phyloP scores from a whole-genome alignment of 257 asterid genomes.

The Echium plantagineum region DNA sequence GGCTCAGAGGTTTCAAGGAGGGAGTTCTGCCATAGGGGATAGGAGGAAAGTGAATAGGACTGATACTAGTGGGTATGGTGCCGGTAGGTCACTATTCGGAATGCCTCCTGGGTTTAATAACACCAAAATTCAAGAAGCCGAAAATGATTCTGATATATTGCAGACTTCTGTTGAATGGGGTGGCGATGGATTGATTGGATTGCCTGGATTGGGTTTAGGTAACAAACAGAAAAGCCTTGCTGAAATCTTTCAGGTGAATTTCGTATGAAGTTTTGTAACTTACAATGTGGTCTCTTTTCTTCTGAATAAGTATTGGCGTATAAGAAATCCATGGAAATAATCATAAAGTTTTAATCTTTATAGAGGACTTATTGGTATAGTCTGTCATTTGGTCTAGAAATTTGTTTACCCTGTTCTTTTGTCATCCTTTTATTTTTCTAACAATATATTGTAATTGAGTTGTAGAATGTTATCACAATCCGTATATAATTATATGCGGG shows the following conservation, averaged over 20 bases:
- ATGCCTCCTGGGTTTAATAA: conserved; percentile 37
- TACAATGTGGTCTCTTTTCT: neutral
- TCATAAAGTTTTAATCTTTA: too few species aligned
- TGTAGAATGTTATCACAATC: too few species aligned
- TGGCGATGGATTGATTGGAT: conserved; percentile 47
- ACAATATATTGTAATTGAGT: too few species aligned
- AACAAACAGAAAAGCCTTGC: conserved; percentile 48
- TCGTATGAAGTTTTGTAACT: conserved; percentile 15
- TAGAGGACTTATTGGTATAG: neutral
- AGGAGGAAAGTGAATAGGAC: conserved; percentile 30
- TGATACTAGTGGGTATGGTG: conserved; percentile 12
- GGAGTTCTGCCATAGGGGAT: conserved; percentile 37
- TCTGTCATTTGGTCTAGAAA: too few species aligned
- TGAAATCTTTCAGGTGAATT: conserved; percentile 49
- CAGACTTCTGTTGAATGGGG: conserved; percentile 31
- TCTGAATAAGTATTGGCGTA: too few species aligned
- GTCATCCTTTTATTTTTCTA: too few species aligned
- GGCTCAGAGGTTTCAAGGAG: conserved; percentile 75
- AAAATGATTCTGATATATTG: conserved; percentile 17
- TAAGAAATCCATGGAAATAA: too few species aligned
- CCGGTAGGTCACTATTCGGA: conserved; percentile 29
- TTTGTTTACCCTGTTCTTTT: conserved; percentile 11
- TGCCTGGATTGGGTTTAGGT: conserved; percentile 44
- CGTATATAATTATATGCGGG: too few species aligned
- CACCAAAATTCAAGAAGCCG: conserved; percentile 21